Conservation (phyloP, 106 monocot species). For the Amphibolis antarctica region DNA sequence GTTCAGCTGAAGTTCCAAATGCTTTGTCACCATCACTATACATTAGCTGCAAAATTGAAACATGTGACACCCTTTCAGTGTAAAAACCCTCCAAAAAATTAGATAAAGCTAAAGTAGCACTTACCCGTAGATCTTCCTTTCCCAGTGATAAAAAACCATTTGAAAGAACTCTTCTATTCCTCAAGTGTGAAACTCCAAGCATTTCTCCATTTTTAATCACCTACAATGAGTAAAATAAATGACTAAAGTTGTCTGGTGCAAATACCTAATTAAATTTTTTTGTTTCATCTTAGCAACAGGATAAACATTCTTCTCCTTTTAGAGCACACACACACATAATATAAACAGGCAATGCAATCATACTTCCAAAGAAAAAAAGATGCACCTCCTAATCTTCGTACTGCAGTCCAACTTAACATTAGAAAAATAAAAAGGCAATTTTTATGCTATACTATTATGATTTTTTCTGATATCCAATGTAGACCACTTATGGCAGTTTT, state of each 20-base stretch:
- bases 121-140: slow-evolving; percentile 73
- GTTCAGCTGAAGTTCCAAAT: slow-evolving; percentile 88
- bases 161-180: slow-evolving; percentile 91
- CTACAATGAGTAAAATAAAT: slow-evolving; percentile 20
- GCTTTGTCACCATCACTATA: slow-evolving; percentile 98
- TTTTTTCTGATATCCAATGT: no score
- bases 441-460: no score
- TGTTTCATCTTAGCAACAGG: not conserved
- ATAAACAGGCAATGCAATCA: no score
- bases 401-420: no score
- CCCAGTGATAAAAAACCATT: slow-evolving; percentile 82
- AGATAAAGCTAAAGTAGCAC: not conserved
- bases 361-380: no score
- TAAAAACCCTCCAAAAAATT: not conserved
- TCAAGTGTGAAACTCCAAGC: slow-evolving; percentile 99
- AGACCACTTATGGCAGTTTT: no score
- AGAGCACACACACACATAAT: no score
- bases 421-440: no score
- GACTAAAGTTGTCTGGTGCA: not conserved
- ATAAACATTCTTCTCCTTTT: not conserved
- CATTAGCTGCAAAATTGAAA: slow-evolving; percentile 53
- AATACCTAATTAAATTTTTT: not conserved
- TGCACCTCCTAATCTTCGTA: no score
- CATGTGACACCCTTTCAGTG: not conserved
- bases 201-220: slow-evolving; percentile 99